Base-by-base conservation (phyloP, 805 yeast species). In the Nakazawaea wickerhamii region DNA sequence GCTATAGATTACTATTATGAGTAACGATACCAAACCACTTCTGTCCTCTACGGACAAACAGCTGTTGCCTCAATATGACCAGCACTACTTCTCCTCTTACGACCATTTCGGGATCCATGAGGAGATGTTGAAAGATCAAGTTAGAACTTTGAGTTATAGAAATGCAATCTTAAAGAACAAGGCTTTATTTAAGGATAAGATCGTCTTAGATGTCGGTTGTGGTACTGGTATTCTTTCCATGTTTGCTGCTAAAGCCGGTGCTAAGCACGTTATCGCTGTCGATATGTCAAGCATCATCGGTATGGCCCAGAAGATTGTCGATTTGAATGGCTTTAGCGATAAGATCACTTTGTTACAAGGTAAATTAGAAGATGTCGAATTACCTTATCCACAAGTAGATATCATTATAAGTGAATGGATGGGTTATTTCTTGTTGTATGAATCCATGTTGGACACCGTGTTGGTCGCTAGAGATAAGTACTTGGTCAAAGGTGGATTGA, bases 211-310 rank as follows among this genome's bases (percentile, higher is more conserved):
- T 66, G 99, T 93, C 45, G 99, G 99, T 38, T 95, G 99, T 65
- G 99, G 99, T 53, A 93, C 99, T 17, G 99, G 99, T 53, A 89
- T 93, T 52, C 68, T 93, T 49, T 90, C 97, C 20, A 87, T 93
- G 96, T 93, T 93, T 71, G 98, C 98, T 14, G 96, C 91, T 39
- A 83, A 82, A 59, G 95, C 97, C n/a, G 99, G 99, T 51, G 99
- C 99, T 49, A 88, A 89, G 63, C 97, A 89, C 59, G 99, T 93
- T 41, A 84, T 89, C 63, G 95, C 95, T 38, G 97, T 93, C 43
- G 99, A 93, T 65, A 89, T 90, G 90, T 88, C 96, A 19, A 85
- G 85, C 60, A 93, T 93, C 61, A 93, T 95, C 54, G 95, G 82
- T 50, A 89, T 88, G 89, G 99, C 99, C n/a, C 78, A 77, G 57